Base-by-base conservation (phyloP, 768 basidiomycete species). In the Cystofilobasidium capitatum region DNA sequence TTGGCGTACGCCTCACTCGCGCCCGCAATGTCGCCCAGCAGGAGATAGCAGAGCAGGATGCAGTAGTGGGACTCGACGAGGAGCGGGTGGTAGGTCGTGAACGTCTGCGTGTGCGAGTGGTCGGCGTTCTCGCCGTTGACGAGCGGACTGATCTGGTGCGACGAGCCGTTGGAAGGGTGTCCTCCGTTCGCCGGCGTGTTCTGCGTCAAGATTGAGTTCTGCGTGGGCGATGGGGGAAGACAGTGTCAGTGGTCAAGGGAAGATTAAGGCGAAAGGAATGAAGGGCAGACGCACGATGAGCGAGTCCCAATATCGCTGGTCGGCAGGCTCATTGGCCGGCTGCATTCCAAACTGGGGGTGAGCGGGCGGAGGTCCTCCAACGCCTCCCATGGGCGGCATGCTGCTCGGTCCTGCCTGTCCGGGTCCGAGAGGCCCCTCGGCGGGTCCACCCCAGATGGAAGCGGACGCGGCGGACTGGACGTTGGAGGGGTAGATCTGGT, bases 81-180 rank as follows among this genome's bases (percentile, higher is more conserved):
- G 62, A 93, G 82, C 17, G 91, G 91, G 71, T 93, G 91, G 73
- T 92, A 93, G 0, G 91, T 90, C 60, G 91, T 89, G 79, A 88
- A 88, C 73, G 83, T 81, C 37, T 62, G 60, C 20, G 47, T 36
- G 24, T 33, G 45, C 42, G 62, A 37, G 35, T 51, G 24, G 51
- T 33, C 29, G 51, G 51, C 51, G 51, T 55, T 29, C 51, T 55
- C 51, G 51, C 29, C 51, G 51, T 55, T 55, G 51, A 55, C 14
- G 29, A 55, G 51, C 51, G 51, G 51, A 31, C 51, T 55, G 5
- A 16, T 33, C 51, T 31, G 29, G 31, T 55, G 51, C 17, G 29
- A 26, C 29, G 4, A 8, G 31, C 31, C 31, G 51, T 2, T 10
- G 10, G 49, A 6, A 31, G 29, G 29, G 29, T 55, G 29, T 7